Evolutionary conservation across 495 filamentous ascomycete genomes (phyloP).

Genomic region (Clavariopsis aquatica): DNA sequence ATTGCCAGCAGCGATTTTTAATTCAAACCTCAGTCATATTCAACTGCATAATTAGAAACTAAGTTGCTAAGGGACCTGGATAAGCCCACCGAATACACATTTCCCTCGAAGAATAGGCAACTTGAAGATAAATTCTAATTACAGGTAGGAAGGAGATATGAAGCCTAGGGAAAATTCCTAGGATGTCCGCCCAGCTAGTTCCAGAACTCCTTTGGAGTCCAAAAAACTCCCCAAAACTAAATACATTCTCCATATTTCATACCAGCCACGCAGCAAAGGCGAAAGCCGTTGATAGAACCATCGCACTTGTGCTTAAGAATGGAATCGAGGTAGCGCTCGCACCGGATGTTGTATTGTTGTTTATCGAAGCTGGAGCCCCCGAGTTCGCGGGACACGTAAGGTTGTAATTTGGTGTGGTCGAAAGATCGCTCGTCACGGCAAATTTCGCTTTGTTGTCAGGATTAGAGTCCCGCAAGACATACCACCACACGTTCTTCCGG

Average conservation of each 20-base stretch:
- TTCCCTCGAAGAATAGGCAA: too few species aligned
- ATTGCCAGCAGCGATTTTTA: too few species aligned
- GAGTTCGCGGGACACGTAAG: slow-evolving; percentile 20
- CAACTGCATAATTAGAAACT: too few species aligned
- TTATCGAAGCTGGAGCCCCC: slow-evolving; percentile 16
- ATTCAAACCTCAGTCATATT: too few species aligned
- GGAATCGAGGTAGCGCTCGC: neutral
- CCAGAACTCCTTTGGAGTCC: too few species aligned
- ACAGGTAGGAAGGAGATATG: too few species aligned
- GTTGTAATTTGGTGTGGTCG: slow-evolving; percentile 19
- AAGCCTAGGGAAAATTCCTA: too few species aligned
- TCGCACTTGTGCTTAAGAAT: neutral
- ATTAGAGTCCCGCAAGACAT: slow-evolving; percentile 30
- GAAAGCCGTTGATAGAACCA: neutral
- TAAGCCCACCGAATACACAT: too few species aligned
- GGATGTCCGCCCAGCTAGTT: too few species aligned
- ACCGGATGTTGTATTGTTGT: slow-evolving; percentile 2
- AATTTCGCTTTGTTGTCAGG: slow-evolving; percentile 28
- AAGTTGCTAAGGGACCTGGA: too few species aligned
- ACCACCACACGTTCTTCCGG: slow-evolving; percentile 32
- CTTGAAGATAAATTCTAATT: too few species aligned
- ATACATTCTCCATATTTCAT: neutral
- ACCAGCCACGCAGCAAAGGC: neutral
- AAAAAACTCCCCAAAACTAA: too few species aligned
- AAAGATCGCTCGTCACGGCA: slow-evolving; percentile 15